Conservation (phyloP, 2,329 filamentous ascomycete genomes). For the Lecanicillium sp. region DNA sequence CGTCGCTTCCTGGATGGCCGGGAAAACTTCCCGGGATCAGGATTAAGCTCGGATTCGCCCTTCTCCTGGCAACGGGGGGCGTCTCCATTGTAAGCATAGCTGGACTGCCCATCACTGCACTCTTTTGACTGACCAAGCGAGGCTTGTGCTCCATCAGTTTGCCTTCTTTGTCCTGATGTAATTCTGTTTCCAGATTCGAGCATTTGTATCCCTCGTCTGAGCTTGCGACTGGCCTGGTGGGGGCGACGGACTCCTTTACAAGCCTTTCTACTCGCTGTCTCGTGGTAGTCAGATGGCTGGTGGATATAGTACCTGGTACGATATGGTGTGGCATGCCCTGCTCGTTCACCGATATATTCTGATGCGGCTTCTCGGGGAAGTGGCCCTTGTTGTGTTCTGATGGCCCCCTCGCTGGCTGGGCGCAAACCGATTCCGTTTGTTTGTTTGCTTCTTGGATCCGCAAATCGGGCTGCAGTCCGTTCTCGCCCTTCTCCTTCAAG, state of each 20-base stretch:
- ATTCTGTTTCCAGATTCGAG: too few species aligned
- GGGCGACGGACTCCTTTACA: background rate
- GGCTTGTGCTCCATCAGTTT: too few species aligned
- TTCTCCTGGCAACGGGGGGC: background rate
- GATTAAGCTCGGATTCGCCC: background rate
- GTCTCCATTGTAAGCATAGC: too few species aligned
- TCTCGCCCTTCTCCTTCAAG: conserved; percentile 9
- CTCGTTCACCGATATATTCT: conserved; percentile 20
- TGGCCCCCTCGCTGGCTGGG: background rate
- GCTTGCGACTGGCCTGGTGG: background rate
- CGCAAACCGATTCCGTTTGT: background rate
- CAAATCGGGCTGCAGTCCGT: background rate
- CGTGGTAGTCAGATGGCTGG: conserved; percentile 9
- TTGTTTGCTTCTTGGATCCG: background rate
- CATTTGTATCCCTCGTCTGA: too few species aligned
- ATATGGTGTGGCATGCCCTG: conserved; percentile 10
- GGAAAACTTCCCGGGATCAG: conserved; percentile 21
- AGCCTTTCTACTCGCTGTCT: conserved; percentile 10
- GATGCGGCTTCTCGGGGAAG: conserved; percentile 9
- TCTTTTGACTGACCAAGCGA: too few species aligned
- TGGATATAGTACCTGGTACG: conserved; percentile 23
- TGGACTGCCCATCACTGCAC: too few species aligned
- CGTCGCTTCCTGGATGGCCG: conserved; percentile 15
- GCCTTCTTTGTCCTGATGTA: too few species aligned
- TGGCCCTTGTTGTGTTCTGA: background rate